Evolutionary conservation across 768 basidiomycete genomes (phyloP).

Genomic region (Filobasidium floriforme): DNA sequence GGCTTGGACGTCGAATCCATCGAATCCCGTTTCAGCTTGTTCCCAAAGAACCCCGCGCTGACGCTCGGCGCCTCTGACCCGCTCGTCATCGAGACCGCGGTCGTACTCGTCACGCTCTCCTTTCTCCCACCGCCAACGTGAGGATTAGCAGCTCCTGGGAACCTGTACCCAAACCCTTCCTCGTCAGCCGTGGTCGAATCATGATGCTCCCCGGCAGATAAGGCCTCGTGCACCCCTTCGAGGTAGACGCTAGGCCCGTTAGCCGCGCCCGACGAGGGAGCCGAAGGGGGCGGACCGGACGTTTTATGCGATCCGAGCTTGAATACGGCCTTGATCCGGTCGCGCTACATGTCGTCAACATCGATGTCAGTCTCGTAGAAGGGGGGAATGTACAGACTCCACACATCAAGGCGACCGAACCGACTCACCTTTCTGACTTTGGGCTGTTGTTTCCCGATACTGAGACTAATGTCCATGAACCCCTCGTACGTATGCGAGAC

Average conservation of each 20-base stretch:
- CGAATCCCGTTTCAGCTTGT: not conserved
- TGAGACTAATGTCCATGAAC: slow-evolving; percentile 86
- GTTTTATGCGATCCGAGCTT: slow-evolving; percentile 44
- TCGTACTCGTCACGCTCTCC: slow-evolving; percentile 7
- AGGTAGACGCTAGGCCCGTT: slow-evolving; percentile 19
- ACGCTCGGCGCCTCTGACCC: not conserved
- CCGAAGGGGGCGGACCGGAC: slow-evolving; percentile 18
- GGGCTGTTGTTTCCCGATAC: slow-evolving; percentile 55
- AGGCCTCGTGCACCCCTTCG: slow-evolving; percentile 19
- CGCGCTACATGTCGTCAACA: slow-evolving; percentile 47
- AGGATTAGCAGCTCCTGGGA: not conserved
- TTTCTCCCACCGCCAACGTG: not conserved
- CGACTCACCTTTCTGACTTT: slow-evolving; percentile 12
- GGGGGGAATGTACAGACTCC: too few species aligned
- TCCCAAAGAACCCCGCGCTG: slow-evolving; percentile 3
- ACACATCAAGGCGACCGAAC: too few species aligned
- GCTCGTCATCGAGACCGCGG: not conserved
- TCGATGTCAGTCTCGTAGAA: not conserved
- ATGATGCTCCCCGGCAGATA: not conserved
- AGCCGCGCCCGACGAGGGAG: not conserved
- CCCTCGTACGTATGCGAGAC: slow-evolving; percentile 80
- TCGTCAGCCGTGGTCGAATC: not conserved
- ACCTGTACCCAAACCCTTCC: not conserved
- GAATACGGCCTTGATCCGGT: slow-evolving; percentile 64
- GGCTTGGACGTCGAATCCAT: not conserved